A percentile compares a stretch with the other conserved stretches of the same genome.
Conservation (phyloP, 129 eudicot species). For the Helianthus annuus region DNA sequence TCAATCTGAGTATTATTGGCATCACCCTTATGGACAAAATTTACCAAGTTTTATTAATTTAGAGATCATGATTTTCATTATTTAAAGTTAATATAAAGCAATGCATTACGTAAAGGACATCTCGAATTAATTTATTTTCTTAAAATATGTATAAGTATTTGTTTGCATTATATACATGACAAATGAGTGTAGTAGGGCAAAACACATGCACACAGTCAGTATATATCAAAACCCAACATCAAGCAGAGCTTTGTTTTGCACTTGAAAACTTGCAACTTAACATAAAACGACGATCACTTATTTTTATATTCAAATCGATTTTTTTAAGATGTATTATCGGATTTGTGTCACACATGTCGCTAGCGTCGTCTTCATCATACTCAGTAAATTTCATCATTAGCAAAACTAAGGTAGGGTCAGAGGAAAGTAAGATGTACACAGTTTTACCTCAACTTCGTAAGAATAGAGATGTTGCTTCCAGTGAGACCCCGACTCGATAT, state of each 20-base stretch:
- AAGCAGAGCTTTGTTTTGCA: slow-evolving; percentile 28
- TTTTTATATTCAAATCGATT: not conserved
- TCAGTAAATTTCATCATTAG: too few species aligned
- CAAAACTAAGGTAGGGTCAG: too few species aligned
- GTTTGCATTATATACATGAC: slow-evolving; percentile 39
- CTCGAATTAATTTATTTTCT: slow-evolving; percentile 16
- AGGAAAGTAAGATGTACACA: too few species aligned
- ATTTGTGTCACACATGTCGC: not conserved
- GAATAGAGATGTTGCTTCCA: too few species aligned
- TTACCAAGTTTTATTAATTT: slow-evolving; percentile 3
- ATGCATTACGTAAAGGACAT: slow-evolving; percentile 22
- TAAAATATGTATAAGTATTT: slow-evolving; percentile 7
- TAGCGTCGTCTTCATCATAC: too few species aligned
- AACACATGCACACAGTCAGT: slow-evolving; percentile 21
- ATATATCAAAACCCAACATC: slow-evolving; percentile 13
- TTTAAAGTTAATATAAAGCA: slow-evolving; percentile 16
- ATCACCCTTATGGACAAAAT: slow-evolving; percentile 40
- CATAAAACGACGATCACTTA: slow-evolving; percentile 26
- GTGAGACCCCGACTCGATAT: too few species aligned
- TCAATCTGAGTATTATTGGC: slow-evolving; percentile 31
- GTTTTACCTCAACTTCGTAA: too few species aligned
- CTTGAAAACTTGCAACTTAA: slow-evolving; percentile 17
- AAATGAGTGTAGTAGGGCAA: slow-evolving; percentile 36
- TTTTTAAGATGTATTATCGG: not conserved
- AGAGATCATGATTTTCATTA: not conserved